Conservation (phyloP, 495 filamentous ascomycete genomes). For the Articulospora tetracladia region DNA sequence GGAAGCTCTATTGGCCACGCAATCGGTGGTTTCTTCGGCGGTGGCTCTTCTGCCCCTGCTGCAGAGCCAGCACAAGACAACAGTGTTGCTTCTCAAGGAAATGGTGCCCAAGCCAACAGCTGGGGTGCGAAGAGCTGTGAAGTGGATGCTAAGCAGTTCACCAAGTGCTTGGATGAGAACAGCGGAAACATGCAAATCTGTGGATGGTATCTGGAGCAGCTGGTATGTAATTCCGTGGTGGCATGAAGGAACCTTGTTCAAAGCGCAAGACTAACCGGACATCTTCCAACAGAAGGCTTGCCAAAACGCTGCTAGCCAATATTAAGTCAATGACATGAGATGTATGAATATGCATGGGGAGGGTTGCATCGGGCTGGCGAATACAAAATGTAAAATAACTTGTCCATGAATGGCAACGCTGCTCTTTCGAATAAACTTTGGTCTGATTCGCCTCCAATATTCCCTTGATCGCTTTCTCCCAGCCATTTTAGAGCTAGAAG, state of each 20-base stretch:
- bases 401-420: conserved; percentile 3
- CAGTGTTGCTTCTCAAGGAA: conserved; percentile 35
- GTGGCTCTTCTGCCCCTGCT: conserved; percentile 62
- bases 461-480: neutral
- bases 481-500: neutral
- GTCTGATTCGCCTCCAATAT: neutral
- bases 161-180: conserved; percentile 93
- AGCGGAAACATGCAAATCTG: conserved; percentile 91
- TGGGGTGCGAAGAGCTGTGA: conserved; percentile 58
- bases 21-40: conserved; percentile 76
- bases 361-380: conserved; percentile 14
- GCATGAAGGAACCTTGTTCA: neutral
- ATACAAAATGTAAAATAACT: conserved; percentile 17
- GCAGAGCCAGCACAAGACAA: conserved; percentile 41
- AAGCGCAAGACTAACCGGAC: conserved; percentile 14
- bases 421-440: conserved; percentile 4
- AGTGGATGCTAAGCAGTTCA: conserved; percentile 78
- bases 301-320: conserved; percentile 83
- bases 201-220: conserved; percentile 96
- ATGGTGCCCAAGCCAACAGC: conserved; percentile 28
- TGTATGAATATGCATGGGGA: neutral
- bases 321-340: conserved; percentile 44
- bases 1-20: conserved; percentile 94
- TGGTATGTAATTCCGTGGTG: conserved; percentile 39
- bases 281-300: conserved; percentile 68